A percentile compares a stretch with the other conserved stretches of the same genome.
Conservation (phyloP, 257 asterid species). For the Solanum chiquidenum region DNA sequence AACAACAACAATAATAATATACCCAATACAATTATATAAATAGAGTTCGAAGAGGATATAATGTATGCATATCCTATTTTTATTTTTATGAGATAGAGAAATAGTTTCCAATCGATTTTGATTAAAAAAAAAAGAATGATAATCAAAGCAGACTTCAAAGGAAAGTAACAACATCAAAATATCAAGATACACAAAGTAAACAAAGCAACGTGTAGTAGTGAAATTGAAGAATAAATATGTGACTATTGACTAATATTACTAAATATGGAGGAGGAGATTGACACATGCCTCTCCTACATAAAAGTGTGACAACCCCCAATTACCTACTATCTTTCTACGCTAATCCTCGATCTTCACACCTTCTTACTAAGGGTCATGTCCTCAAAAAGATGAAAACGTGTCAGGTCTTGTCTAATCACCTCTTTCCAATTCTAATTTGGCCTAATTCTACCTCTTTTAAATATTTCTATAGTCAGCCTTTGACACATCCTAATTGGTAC, state of each 20-base stretch:
- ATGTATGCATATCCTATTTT: too few species aligned
- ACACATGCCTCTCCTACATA: too few species aligned
- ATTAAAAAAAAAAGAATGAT: too few species aligned
- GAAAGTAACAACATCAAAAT: too few species aligned
- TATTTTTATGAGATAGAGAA: too few species aligned
- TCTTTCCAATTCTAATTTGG: too few species aligned
- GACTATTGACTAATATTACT: not conserved
- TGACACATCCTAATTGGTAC: not conserved
- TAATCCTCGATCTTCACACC: too few species aligned
- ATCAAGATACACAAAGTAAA: not conserved
- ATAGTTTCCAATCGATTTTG: fast-evolving
- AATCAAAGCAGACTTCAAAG: too few species aligned
- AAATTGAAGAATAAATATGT: not conserved
- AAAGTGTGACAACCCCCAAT: not conserved
- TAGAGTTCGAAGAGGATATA: fast-evolving
- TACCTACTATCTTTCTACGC: fast-evolving
- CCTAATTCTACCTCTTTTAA: not conserved
- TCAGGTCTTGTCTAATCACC: not conserved
- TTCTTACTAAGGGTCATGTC: too few species aligned
- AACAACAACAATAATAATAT: too few species aligned
- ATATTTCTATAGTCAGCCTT: not conserved
- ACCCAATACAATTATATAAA: too few species aligned
- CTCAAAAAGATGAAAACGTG: not conserved
- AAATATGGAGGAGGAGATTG: not conserved
- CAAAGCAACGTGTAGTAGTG: too few species aligned